A percentile compares a stretch with the other conserved stretches of the same genome.
Conservation (phyloP, 2,329 filamentous ascomycete genomes). For the Fusarium tanahbumbuense region DNA sequence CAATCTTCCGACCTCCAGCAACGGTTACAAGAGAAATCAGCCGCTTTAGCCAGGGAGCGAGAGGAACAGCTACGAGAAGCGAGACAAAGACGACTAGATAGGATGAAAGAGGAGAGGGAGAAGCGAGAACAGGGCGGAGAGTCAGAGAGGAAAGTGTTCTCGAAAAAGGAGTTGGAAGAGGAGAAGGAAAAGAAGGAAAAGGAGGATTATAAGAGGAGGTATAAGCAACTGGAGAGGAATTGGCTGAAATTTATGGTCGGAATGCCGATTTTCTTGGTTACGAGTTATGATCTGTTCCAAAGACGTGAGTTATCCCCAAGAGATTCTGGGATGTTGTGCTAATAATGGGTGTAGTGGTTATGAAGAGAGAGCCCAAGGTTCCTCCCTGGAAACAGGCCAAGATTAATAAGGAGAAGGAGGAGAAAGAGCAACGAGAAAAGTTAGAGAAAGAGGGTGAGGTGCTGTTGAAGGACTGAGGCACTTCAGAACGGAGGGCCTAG, state of each 20-base stretch:
- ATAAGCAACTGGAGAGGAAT: constrained; percentile 58
- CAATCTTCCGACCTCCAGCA: not conserved
- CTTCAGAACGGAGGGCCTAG: not conserved
- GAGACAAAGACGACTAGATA: not conserved
- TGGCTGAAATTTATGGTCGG: constrained; percentile 63
- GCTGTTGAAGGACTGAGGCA: not conserved
- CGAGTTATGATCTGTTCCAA: constrained; percentile 66
- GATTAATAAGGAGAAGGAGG: constrained; percentile 8
- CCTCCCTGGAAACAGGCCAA: constrained; percentile 21
- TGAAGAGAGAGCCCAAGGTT: constrained; percentile 48
- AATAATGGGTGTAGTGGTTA: constrained; percentile 42
- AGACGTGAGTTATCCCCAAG: constrained; percentile 53
- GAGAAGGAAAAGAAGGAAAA: constrained; percentile 34
- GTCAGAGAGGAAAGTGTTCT: not conserved
- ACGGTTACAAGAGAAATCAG: not conserved
- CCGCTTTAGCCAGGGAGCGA: not conserved
- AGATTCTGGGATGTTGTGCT: not conserved
- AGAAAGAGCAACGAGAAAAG: not conserved
- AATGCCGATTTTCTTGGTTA: constrained; percentile 65
- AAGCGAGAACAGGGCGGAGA: constrained; percentile 21
- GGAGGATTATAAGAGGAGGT: constrained; percentile 57
- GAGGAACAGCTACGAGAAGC: constrained; percentile 14
- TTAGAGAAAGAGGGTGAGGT: not conserved
- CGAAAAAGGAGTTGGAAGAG: constrained; percentile 21
- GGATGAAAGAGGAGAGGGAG: constrained; percentile 7